A percentile compares a stretch with the other conserved stretches of the same genome.
Evolutionary conservation across 768 basidiomycete genomes (phyloP).

Genomic region (Agaricus subrufescens): DNA sequence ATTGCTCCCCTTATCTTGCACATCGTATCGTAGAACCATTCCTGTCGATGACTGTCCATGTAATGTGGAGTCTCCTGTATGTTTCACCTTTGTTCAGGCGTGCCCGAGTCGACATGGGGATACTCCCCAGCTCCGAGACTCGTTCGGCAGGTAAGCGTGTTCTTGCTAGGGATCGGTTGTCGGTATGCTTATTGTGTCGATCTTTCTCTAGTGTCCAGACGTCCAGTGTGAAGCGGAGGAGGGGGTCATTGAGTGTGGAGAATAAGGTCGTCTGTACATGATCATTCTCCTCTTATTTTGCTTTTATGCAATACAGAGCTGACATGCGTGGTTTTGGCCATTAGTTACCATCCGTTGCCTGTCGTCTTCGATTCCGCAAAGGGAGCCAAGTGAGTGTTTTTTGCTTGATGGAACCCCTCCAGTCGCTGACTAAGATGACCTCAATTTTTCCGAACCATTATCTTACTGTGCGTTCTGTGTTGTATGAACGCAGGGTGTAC

Average conservation of each 20-base stretch:
- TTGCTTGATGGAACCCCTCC: conserved; percentile 22
- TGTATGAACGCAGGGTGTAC: conserved; percentile 55
- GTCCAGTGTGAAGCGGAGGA: conserved; percentile 2
- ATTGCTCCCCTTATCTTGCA: background rate
- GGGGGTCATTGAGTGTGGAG: background rate
- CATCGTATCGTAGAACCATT: background rate
- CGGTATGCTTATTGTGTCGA: background rate
- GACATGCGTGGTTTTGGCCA: conserved; percentile 41
- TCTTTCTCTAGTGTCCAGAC: background rate
- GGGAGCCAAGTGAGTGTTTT: conserved; percentile 79
- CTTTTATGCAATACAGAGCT: conserved; percentile 18
- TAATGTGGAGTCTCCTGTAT: background rate
- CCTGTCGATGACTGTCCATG: background rate
- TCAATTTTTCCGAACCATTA: conserved; percentile 1
- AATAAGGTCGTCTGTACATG: conserved; percentile 5
- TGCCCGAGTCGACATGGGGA: conserved; percentile 3
- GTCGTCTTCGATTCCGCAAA: conserved; percentile 89
- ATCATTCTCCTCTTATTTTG: conserved; percentile 16
- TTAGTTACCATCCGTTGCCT: conserved; percentile 93
- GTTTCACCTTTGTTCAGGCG: background rate
- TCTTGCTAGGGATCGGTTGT: background rate
- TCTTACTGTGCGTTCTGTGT: conserved; percentile 8
- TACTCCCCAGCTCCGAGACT: background rate
- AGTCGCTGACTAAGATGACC: conserved; percentile 1
- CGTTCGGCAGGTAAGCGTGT: conserved; percentile 3